Percentiles rank a stretch among this genome's conserved stretches.
Conservation (phyloP, 192 early-diverging fungal genomes). For the Phycomyces blakesleeanus region DNA sequence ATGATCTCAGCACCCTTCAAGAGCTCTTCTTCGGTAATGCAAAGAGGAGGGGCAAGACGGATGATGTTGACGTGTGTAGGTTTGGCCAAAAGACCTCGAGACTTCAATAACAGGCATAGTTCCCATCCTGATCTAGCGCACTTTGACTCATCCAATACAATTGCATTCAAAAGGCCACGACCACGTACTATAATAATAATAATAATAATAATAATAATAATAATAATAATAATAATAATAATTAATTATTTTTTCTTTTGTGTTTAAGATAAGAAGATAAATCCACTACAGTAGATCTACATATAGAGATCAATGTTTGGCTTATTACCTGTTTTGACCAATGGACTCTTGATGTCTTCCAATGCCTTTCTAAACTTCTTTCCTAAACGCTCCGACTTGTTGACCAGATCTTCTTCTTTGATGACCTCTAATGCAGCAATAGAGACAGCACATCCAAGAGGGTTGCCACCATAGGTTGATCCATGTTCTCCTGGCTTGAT, state of each 20-base stretch:
- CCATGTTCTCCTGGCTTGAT: constrained; percentile 94
- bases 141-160: constrained; percentile 86
- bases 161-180: constrained; percentile 91
- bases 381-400: constrained; percentile 75
- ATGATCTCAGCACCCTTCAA: constrained; percentile 78
- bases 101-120: constrained; percentile 89
- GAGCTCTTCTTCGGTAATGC: constrained; percentile 91
- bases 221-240: too few species aligned
- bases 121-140: constrained; percentile 94
- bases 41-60: constrained; percentile 91
- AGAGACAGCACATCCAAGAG: constrained; percentile 89
- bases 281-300: too few species aligned
- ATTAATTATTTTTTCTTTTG: too few species aligned
- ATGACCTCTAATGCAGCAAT: constrained; percentile 93
- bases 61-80: constrained; percentile 99
- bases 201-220: not conserved
- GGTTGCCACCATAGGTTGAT: constrained; percentile 97
- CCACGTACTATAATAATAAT: constrained; percentile 65
- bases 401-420: constrained; percentile 87
- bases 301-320: too few species aligned
- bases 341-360: constrained; percentile 70
- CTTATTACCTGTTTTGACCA: constrained; percentile 59
- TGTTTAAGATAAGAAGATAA: too few species aligned
- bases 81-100: constrained; percentile 92
- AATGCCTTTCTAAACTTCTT: constrained; percentile 80